Percentiles rank a stretch among this genome's conserved stretches.
phyloP scores from a whole-genome alignment of 768 basidiomycete genomes.

The Trametes coccinea region DNA sequence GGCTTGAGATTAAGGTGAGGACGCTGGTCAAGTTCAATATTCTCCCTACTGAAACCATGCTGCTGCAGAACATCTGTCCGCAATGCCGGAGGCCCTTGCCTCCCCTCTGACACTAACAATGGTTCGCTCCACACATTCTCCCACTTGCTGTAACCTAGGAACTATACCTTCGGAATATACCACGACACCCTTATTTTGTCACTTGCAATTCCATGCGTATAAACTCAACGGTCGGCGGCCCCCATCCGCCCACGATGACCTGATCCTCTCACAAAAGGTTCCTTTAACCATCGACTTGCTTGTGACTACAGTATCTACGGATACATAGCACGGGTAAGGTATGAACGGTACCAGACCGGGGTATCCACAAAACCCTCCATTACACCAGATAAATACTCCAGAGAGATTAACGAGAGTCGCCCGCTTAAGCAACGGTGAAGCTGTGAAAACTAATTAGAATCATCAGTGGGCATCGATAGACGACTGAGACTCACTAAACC shows the following conservation, averaged over 20 bases:
- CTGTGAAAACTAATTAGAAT: neutral
- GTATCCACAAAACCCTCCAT: conserved; percentile 8
- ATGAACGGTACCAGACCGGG: conserved; percentile 5
- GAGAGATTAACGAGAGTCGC: neutral
- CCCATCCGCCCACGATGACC: neutral
- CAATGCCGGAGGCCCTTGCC: conserved; percentile 83
- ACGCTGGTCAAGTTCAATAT: neutral
- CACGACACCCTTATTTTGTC: too few relatives aligned
- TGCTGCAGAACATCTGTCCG: conserved; percentile 79
- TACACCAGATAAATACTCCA: conserved; percentile 15
- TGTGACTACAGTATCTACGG: conserved; percentile 19
- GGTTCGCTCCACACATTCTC: neutral
- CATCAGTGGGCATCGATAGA: neutral
- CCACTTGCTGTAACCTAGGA: neutral
- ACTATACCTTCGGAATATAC: neutral
- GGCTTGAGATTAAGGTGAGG: conserved; percentile 54
- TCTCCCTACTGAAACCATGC: neutral
- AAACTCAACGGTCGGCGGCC: too few relatives aligned
- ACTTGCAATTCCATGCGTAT: too few relatives aligned
- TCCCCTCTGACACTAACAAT: conserved; percentile 52
- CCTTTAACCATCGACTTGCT: conserved; percentile 13
- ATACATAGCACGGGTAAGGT: conserved; percentile 1
- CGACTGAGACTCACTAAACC: conserved; percentile 35
- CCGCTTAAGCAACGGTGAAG: conserved; percentile 15
- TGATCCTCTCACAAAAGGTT: neutral